Evolutionary conservation across 2,329 filamentous ascomycete genomes (phyloP).

Genomic region (Calonectria leucothoes): DNA sequence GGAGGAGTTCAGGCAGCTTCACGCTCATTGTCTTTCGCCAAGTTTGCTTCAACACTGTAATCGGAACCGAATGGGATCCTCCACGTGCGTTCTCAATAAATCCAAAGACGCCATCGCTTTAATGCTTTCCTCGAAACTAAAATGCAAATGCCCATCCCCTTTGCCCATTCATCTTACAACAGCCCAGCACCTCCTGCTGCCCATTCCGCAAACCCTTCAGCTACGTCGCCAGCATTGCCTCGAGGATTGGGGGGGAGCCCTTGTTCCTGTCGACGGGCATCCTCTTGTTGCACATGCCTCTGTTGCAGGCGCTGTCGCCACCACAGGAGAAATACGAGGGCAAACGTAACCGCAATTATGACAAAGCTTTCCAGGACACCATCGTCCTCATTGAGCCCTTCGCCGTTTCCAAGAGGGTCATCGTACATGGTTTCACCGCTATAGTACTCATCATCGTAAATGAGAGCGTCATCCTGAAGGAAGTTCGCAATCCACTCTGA

Average conservation of each 20-base stretch:
- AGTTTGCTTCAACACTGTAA: background rate
- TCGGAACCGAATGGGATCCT: background rate
- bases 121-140: conserved; percentile 36
- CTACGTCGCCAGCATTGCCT: conserved; percentile 35
- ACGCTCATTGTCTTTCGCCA: background rate
- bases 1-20: too few species aligned
- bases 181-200: conserved; percentile 50
- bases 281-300: conserved; percentile 54
- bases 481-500: conserved; percentile 91
- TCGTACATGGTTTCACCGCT: conserved; percentile 66
- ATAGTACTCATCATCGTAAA: conserved; percentile 71
- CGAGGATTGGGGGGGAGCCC: conserved; percentile 41
- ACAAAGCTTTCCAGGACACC: conserved; percentile 86
- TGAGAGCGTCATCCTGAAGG: conserved; percentile 74
- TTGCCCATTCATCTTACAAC: conserved; percentile 27
- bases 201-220: conserved; percentile 49
- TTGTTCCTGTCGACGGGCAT: conserved; percentile 47
- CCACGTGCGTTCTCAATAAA: conserved; percentile 29
- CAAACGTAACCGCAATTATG: conserved; percentile 81
- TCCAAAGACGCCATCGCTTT: conserved; percentile 44
- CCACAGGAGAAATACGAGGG: conserved; percentile 82
- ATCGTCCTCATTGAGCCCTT: conserved; percentile 75
- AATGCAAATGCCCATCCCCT: conserved; percentile 30
- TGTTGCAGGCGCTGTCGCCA: conserved; percentile 80
- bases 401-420: conserved; percentile 67